Base-by-base conservation (phyloP, 345 rosid genomes). In the Lumnitzera littorea region DNA sequence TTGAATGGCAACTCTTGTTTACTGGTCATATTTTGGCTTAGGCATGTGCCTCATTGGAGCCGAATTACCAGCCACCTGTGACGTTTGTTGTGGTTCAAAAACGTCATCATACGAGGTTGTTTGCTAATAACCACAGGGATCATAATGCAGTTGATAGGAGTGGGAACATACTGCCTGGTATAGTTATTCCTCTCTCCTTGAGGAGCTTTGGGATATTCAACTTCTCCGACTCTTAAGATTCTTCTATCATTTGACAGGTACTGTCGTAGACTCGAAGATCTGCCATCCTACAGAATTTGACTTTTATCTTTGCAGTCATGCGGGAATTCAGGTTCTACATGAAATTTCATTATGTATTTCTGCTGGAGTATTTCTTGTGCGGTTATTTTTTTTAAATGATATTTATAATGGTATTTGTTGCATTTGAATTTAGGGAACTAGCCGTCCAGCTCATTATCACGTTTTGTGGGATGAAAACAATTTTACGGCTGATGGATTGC, bases 391-490 rank as follows among this genome's bases (percentile, higher is more conserved):
- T 24, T 2, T 24, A 4, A 9, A 23, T 53, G 27, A 56, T 61
- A 24, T 15, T 4, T 9, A 1, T 27, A 9, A 23, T 53, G 27
- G 60, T 61, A 17, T 15, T 4, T 9, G 10, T 27, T 27, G 5
- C 31, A 2, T 27, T 7, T 36, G 43, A 13, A 24, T 51, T 57
- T 74, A 94, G 99, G 97, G 97, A 2, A 91, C 97, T 15, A 88
- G 97, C 64, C 95, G 97, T 27, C 99, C 97, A 0, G 97, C 99
- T 2, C 99, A 95, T 70, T 95, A 91, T 64, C 99, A 95, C 61
- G 97, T 95, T 50, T 82, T 95, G 11, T 95, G 99, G 97, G 99
- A 95, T 66, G 99, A 95, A 71, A 95, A 95, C 83, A 87, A 95
- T 55, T 95, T 95, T 55, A 71, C 88, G 15, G 99, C 99, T 9